A percentile compares a stretch with the other conserved stretches of the same genome.
Conservation (phyloP, 257 asterid genomes). For the Nicotiana noctiflora region DNA sequence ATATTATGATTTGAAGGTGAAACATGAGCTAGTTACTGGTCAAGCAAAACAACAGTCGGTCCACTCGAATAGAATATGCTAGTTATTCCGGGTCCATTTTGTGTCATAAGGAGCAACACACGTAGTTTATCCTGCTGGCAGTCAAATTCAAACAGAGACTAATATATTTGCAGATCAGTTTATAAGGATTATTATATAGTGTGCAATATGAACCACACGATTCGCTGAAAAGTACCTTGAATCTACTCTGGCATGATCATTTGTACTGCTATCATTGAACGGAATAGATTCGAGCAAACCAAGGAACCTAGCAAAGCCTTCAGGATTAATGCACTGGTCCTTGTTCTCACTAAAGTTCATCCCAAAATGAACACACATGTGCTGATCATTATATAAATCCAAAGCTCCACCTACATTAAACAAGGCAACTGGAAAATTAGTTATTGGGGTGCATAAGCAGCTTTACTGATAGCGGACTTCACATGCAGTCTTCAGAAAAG, state of each 20-base stretch:
- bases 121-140: background rate
- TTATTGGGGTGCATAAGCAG: background rate
- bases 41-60: background rate
- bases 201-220: background rate
- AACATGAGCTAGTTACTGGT: background rate
- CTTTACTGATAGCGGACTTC: background rate
- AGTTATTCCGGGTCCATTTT: background rate
- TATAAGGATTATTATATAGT: background rate
- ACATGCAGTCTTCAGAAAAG: background rate
- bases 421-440: constrained; percentile 6
- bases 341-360: constrained; percentile 48
- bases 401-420: constrained; percentile 51
- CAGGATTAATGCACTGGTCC: constrained; percentile 72
- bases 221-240: constrained; percentile 45
- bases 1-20: background rate
- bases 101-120: background rate
- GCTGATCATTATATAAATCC: constrained; percentile 55
- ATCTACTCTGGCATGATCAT: constrained; percentile 48
- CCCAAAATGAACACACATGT: constrained; percentile 57
- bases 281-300: constrained; percentile 91
- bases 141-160: background rate
- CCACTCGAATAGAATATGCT: background rate
- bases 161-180: background rate
- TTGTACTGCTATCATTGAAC: constrained; percentile 53
- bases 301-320: constrained; percentile 77